Percentiles rank a stretch among this genome's conserved stretches.
phyloP scores from a whole-genome alignment of 257 asterid species.

The Knoxia roxburghii region DNA sequence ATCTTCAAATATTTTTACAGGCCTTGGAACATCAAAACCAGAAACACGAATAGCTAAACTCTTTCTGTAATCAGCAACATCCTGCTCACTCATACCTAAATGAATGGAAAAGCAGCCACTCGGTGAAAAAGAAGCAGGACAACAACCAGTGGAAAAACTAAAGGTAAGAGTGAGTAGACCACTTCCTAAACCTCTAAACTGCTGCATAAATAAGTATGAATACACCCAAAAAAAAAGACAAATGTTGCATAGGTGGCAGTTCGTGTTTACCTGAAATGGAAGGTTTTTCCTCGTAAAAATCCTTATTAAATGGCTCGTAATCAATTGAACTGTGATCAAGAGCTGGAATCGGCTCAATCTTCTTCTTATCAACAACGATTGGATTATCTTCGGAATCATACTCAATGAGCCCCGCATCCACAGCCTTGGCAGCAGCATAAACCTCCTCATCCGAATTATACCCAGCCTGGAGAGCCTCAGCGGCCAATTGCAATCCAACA shows the following conservation, averaged over 20 bases:
- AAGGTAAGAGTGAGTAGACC: not conserved
- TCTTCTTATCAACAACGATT: constrained; percentile 72
- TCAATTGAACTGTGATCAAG: constrained; percentile 72
- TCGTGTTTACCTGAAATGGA: constrained; percentile 67
- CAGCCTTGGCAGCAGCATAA: constrained; percentile 98
- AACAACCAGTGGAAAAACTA: not conserved
- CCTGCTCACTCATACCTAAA: constrained; percentile 78
- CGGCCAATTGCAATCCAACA: constrained; percentile 84
- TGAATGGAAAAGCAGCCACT: constrained; percentile 16
- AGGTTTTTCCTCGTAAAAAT: constrained; percentile 84
- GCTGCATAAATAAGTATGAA: no score
- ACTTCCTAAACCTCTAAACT: no score
- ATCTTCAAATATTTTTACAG: constrained; percentile 74
- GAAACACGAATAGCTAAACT: constrained; percentile 84
- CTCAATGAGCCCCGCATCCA: constrained; percentile 84
- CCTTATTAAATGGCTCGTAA: constrained; percentile 82
- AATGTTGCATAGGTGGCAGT: no score
- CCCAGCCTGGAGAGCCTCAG: constrained; percentile 91
- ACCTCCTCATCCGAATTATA: constrained; percentile 98
- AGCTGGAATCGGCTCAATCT: constrained; percentile 82
- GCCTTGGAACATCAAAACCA: constrained; percentile 93
- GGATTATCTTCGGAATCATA: constrained; percentile 96
- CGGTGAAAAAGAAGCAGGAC: constrained; percentile 2
- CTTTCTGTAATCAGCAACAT: constrained; percentile 62
- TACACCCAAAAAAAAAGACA: no score